phyloP scores from a whole-genome alignment of 2,329 filamentous ascomycete genomes.

The Talaromyces piceae region DNA sequence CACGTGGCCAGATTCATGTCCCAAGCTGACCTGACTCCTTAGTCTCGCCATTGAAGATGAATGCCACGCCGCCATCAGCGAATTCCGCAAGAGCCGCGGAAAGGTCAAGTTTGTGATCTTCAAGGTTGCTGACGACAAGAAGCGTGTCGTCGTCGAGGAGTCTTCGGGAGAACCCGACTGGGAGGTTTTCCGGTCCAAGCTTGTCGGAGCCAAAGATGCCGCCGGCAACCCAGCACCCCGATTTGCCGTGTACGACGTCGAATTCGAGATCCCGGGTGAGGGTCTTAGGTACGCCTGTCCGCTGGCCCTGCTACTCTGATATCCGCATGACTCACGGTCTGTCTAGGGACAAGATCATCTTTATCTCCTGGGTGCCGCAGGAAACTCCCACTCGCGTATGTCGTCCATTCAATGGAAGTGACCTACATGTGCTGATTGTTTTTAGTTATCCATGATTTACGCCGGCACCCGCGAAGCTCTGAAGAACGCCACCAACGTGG shows the following conservation, averaged over 20 bases:
- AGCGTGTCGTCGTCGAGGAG: slow-evolving; percentile 43
- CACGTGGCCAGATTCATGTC: neutral
- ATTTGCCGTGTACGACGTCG: slow-evolving; percentile 45
- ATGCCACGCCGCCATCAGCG: slow-evolving; percentile 40
- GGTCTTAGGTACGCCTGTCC: slow-evolving; percentile 37
- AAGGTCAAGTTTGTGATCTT: slow-evolving; percentile 46
- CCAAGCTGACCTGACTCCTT: neutral
- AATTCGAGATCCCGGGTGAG: slow-evolving; percentile 42
- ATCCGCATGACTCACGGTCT: neutral
- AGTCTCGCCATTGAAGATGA: slow-evolving; percentile 43
- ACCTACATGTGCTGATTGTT: neutral
- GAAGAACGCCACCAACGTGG: slow-evolving; percentile 48
- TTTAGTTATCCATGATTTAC: slow-evolving; percentile 44
- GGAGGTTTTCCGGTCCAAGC: slow-evolving; percentile 41
- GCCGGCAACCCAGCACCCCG: slow-evolving; percentile 39
- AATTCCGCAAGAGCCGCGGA: slow-evolving; percentile 37
- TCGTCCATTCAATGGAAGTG: slow-evolving; percentile 1
- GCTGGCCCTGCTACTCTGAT: too few species aligned
- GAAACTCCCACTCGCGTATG: slow-evolving; percentile 35
- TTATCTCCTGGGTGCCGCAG: slow-evolving; percentile 43
- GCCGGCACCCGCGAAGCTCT: slow-evolving; percentile 42
- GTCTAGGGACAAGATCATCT: slow-evolving; percentile 43
- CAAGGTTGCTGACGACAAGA: slow-evolving; percentile 46
- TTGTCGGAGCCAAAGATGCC: slow-evolving; percentile 35
- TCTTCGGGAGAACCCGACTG: slow-evolving; percentile 39